These are phyloP conservation scores for Chlorella sp. DNA, from an alignment of 139 green algal genomes.

Conservation along the genomic window DNA sequence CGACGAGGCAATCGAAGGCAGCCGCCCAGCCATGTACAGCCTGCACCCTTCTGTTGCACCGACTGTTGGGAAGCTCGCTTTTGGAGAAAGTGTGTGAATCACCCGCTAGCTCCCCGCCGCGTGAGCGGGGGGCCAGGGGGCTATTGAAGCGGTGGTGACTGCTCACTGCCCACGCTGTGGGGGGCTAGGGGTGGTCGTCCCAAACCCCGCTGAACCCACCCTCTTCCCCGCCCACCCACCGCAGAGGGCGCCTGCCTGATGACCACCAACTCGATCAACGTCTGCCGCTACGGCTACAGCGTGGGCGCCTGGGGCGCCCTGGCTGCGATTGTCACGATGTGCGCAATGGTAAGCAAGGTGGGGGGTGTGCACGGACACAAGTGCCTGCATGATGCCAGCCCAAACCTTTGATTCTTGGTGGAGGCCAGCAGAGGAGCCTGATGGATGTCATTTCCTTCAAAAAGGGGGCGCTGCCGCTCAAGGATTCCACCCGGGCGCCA, in stretches of 20 bases:
- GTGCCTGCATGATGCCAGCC: no score
- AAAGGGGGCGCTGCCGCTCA: no score
- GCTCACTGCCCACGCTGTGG: background rate
- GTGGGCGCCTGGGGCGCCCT: background rate
- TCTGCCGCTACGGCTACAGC: slow-evolving; percentile 5
- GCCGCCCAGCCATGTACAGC: no score
- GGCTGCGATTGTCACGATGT: background rate
- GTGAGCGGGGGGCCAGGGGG: background rate
- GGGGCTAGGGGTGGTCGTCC: background rate
- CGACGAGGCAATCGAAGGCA: no score
- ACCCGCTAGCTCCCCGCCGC: no score
- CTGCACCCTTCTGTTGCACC: no score
- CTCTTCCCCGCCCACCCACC: background rate
- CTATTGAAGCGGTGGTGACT: background rate
- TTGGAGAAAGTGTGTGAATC: background rate
- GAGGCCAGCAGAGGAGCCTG: no score
- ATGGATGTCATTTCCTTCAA: no score
- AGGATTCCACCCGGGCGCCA: no score
- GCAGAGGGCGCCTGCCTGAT: background rate
- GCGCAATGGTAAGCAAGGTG: background rate
- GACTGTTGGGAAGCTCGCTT: no score
- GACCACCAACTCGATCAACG: slow-evolving; percentile 7
- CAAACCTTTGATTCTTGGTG: no score
- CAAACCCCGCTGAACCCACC: background rate
- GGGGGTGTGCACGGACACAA: background rate